A percentile compares a stretch with the other conserved stretches of the same genome.
Evolutionary conservation across 805 yeast genomes (phyloP).

Genomic region (Kodamaea leandrae): DNA sequence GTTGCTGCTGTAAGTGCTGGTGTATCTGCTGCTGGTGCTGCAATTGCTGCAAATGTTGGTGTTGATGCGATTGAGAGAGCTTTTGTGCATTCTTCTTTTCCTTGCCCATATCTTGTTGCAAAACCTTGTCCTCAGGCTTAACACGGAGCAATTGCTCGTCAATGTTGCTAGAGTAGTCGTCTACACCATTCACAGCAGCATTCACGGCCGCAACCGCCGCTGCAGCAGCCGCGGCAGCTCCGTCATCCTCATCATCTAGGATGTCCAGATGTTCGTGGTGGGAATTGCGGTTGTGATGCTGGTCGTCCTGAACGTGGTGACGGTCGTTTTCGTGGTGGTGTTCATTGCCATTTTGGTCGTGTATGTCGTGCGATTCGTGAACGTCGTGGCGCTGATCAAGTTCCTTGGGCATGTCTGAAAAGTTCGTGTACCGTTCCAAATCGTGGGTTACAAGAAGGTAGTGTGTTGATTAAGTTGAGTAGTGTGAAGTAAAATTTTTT

Average conservation of each 20-base stretch:
- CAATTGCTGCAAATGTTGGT: constrained; percentile 13
- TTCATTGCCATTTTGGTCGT: constrained; percentile 2
- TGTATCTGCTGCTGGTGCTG: constrained; percentile 25
- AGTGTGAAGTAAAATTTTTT: constrained; percentile 9
- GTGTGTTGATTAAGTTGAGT: constrained; percentile 5
- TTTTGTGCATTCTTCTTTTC: constrained; percentile 6
- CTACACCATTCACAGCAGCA: constrained; percentile 16
- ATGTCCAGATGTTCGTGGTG: neutral
- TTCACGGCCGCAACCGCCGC: constrained; percentile 11
- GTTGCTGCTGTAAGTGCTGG: constrained; percentile 21
- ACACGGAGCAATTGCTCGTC: constrained; percentile 43
- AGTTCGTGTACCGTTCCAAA: constrained; percentile 10
- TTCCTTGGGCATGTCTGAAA: constrained; percentile 9
- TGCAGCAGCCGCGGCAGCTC: constrained; percentile 8
- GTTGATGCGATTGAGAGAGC: constrained; percentile 7
- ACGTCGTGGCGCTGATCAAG: constrained; percentile 8
- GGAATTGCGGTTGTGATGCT: neutral
- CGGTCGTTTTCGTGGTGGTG: constrained; percentile 5
- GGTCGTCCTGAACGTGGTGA: neutral
- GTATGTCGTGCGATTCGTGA: constrained; percentile 1
- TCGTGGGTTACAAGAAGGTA: constrained; percentile 5
- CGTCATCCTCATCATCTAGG: constrained; percentile 5
- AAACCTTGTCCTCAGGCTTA: constrained; percentile 3
- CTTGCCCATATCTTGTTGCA: constrained; percentile 3
- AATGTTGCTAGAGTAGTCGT: constrained; percentile 33